These are phyloP conservation scores for Sphaerulina populicola DNA, from an alignment of 2,329 filamentous ascomycete genomes.

Conservation along the genomic window DNA sequence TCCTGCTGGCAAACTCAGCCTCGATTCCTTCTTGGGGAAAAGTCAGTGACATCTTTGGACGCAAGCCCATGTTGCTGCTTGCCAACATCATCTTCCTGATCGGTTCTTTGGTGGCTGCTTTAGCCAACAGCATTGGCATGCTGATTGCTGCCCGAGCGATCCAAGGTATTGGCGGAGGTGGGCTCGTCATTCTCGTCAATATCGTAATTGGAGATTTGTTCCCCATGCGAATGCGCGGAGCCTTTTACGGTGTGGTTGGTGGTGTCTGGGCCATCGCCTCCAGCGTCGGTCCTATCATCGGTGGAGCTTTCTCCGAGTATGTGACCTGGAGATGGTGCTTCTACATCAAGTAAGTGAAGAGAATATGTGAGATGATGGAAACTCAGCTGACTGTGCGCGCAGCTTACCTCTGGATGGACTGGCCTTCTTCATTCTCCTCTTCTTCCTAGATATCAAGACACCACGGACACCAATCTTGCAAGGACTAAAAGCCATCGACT, in stretches of 20 bases:
- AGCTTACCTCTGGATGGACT: conserved; percentile 51
- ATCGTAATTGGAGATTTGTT: conserved; percentile 56
- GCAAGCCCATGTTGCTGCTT: conserved; percentile 51
- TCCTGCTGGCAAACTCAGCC: conserved; percentile 40
- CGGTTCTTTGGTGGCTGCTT: conserved; percentile 53
- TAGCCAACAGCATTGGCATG: conserved; percentile 53
- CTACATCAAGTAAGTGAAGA: conserved; percentile 47
- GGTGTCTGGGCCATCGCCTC: conserved; percentile 58
- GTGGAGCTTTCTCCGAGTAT: conserved; percentile 57
- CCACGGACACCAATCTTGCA: conserved; percentile 54
- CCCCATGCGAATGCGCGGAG: conserved; percentile 47
- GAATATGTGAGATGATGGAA: too few relatives aligned
- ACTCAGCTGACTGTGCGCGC: too few relatives aligned
- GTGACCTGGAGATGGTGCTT: conserved; percentile 57
- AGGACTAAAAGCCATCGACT: conserved; percentile 58
- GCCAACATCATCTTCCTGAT: conserved; percentile 52
- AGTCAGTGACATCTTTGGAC: conserved; percentile 47
- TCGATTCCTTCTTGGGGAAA: conserved; percentile 30
- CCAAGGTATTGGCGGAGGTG: conserved; percentile 57
- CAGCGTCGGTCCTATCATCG: conserved; percentile 57
- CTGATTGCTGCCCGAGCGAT: conserved; percentile 54
- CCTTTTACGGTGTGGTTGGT: conserved; percentile 57
- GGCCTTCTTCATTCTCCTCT: conserved; percentile 50
- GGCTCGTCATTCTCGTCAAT: conserved; percentile 55
- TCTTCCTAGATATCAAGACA: conserved; percentile 59